Percentiles rank a stretch among this genome's conserved stretches.
These are phyloP conservation scores for Cymodocea nodosa DNA, from an alignment of 116 monocot genomes.

Conservation along the genomic window DNA sequence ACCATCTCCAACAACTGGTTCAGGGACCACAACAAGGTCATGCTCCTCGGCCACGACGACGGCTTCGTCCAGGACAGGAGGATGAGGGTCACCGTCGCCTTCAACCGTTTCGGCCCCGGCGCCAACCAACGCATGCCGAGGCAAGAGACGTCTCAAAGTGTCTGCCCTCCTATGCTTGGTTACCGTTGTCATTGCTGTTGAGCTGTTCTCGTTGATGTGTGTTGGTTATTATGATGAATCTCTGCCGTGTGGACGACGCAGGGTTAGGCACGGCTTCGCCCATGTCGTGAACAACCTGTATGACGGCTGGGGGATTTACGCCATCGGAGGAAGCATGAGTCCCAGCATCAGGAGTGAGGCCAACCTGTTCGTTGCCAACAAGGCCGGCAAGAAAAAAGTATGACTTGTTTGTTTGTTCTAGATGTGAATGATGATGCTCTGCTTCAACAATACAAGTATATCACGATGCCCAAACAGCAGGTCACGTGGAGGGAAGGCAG, in stretches of 20 bases:
- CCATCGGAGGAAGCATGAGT: slow-evolving; percentile 66
- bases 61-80: slow-evolving; percentile 31
- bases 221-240: too few relatives aligned
- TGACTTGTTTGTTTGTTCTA: too few relatives aligned
- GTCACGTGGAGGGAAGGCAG: slow-evolving; percentile 16
- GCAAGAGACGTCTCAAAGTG: slow-evolving; percentile 13
- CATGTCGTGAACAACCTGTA: slow-evolving; percentile 64
- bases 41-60: slow-evolving; percentile 93
- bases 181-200: too few relatives aligned
- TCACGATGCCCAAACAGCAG: background rate
- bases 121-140: slow-evolving; percentile 87
- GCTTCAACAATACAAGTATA: background rate
- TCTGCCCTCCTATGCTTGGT: too few relatives aligned
- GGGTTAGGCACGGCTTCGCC: slow-evolving; percentile 54
- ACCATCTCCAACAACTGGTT: slow-evolving; percentile 98
- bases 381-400: slow-evolving; percentile 16
- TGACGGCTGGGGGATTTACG: slow-evolving; percentile 53
- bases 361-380: slow-evolving; percentile 35
- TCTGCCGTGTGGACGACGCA: too few relatives aligned
- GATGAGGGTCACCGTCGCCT: slow-evolving; percentile 78
- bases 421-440: too few relatives aligned
- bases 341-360: slow-evolving; percentile 42
- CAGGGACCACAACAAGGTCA: slow-evolving; percentile 85
- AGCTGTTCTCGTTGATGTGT: too few relatives aligned
- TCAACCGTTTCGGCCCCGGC: slow-evolving; percentile 82